phyloP scores from a whole-genome alignment of 768 basidiomycete genomes.

The Mrakia frigida region DNA sequence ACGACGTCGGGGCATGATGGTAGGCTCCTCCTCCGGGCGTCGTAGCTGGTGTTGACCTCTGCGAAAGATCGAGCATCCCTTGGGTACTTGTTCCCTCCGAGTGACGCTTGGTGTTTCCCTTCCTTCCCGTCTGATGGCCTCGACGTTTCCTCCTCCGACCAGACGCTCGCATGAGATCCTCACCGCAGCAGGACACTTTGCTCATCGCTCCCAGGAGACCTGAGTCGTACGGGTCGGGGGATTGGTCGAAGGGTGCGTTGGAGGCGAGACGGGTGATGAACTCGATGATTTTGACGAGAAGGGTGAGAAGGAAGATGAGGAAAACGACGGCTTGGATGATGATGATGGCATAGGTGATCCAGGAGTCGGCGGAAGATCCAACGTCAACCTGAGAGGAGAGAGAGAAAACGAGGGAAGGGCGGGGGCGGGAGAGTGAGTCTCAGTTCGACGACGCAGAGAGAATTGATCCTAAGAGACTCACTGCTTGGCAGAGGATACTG shows the following conservation, averaged over 20 bases:
- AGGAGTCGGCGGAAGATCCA: constrained; percentile 70
- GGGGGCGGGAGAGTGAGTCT: background rate
- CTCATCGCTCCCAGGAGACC: constrained; percentile 82
- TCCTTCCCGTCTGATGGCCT: constrained; percentile 20
- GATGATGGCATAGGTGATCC: constrained; percentile 91
- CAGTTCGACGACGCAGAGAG: background rate
- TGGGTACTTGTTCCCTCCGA: constrained; percentile 37
- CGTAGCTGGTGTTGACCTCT: constrained; percentile 17
- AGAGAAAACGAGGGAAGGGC: constrained; percentile 13
- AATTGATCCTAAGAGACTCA: constrained; percentile 47
- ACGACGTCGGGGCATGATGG: background rate
- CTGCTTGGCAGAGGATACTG: constrained; percentile 47
- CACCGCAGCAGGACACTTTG: constrained; percentile 30
- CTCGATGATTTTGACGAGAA: constrained; percentile 78
- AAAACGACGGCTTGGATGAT: constrained; percentile 67
- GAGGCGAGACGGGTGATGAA: constrained; percentile 71
- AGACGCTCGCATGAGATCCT: constrained; percentile 53
- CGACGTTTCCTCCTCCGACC: constrained; percentile 54
- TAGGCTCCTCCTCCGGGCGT: background rate
- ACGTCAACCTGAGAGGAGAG: constrained; percentile 77
- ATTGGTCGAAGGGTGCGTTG: constrained; percentile 75
- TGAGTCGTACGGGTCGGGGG: constrained; percentile 69
- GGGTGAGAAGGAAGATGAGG: constrained; percentile 72
- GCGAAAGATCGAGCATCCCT: constrained; percentile 30
- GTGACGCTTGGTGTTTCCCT: constrained; percentile 1